Percentiles rank a stretch among this genome's conserved stretches.
Conservation (phyloP, 2,329 filamentous ascomycete genomes). For the Trichoderma hamatum region DNA sequence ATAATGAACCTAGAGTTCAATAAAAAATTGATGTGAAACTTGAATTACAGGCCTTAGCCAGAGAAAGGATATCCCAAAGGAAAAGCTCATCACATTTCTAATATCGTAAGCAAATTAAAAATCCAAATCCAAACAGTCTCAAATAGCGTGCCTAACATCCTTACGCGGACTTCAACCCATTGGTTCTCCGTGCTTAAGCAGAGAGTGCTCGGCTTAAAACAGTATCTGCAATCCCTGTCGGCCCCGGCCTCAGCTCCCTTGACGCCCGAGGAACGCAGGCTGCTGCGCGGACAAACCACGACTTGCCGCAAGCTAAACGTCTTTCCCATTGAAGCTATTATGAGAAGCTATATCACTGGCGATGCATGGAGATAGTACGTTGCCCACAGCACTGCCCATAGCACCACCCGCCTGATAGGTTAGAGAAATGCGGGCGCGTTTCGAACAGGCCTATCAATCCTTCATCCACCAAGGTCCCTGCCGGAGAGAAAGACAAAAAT, state of each 20-base stretch:
- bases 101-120: too few species aligned
- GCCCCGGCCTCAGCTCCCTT: slow-evolving; percentile 42
- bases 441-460: slow-evolving; percentile 59
- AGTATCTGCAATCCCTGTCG: slow-evolving; percentile 55
- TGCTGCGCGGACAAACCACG: slow-evolving; percentile 72
- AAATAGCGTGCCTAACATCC: slow-evolving; percentile 62
- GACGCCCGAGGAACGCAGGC: slow-evolving; percentile 49
- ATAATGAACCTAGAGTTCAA: too few species aligned
- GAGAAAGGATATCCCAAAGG: too few species aligned
- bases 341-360: slow-evolving; percentile 89
- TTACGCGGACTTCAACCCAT: slow-evolving; percentile 51
- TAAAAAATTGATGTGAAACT: too few species aligned
- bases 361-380: slow-evolving; percentile 73
- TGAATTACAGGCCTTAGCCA: too few species aligned
- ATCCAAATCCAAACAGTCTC: too few species aligned
- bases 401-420: slow-evolving; percentile 66
- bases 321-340: slow-evolving; percentile 31
- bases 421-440: slow-evolving; percentile 73
- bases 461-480: slow-evolving; percentile 82
- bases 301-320: slow-evolving; percentile 36
- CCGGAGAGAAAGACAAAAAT: slow-evolving; percentile 81
- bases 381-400: slow-evolving; percentile 67
- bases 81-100: too few species aligned
- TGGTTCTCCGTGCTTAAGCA: slow-evolving; percentile 57
- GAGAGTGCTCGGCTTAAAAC: slow-evolving; percentile 52